These are phyloP conservation scores for Talaromyces sp. DNA, from an alignment of 2,329 filamentous ascomycete genomes.

Conservation along the genomic window DNA sequence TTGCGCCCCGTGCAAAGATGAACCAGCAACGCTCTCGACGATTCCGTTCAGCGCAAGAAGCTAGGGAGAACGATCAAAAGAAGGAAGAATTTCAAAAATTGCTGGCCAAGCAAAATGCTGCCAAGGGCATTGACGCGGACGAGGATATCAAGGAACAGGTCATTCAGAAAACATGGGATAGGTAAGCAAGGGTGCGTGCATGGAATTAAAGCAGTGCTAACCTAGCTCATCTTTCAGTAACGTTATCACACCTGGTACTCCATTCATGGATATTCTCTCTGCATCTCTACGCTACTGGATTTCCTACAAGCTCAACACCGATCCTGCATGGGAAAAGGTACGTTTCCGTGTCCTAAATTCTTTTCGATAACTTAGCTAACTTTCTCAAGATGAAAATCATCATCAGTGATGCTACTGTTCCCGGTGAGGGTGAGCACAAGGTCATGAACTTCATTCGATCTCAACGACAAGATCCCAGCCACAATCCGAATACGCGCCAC, in stretches of 20 bases:
- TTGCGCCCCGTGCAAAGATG: constrained; percentile 98
- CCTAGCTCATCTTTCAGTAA: constrained; percentile 46
- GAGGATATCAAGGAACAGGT: constrained; percentile 59
- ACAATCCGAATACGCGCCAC: constrained; percentile 94
- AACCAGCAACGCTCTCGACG: constrained; percentile 96
- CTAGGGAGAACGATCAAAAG: constrained; percentile 87
- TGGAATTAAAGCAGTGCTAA: constrained; percentile 2
- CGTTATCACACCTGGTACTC: constrained; percentile 90
- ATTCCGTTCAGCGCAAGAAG: constrained; percentile 91
- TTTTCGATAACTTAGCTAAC: constrained; percentile 23
- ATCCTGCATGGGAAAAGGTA: constrained; percentile 84
- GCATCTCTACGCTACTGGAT: constrained; percentile 92
- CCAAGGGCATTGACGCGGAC: constrained; percentile 48
- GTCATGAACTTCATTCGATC: constrained; percentile 98
- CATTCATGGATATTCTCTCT: constrained; percentile 96
- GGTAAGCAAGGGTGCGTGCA: background rate
- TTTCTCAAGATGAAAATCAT: constrained; percentile 73
- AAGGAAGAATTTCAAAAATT: constrained; percentile 84
- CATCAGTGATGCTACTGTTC: constrained; percentile 96
- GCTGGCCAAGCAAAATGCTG: constrained; percentile 72
- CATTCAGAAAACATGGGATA: constrained; percentile 86
- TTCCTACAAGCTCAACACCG: constrained; percentile 94
- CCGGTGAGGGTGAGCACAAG: constrained; percentile 97
- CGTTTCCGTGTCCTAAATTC: constrained; percentile 7
- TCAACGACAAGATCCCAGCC: constrained; percentile 82